Evolutionary conservation across 345 rosid species (phyloP), one percentile per base, ranked within the genome.

Genomic region (Geranium rotundifolium): DNA sequence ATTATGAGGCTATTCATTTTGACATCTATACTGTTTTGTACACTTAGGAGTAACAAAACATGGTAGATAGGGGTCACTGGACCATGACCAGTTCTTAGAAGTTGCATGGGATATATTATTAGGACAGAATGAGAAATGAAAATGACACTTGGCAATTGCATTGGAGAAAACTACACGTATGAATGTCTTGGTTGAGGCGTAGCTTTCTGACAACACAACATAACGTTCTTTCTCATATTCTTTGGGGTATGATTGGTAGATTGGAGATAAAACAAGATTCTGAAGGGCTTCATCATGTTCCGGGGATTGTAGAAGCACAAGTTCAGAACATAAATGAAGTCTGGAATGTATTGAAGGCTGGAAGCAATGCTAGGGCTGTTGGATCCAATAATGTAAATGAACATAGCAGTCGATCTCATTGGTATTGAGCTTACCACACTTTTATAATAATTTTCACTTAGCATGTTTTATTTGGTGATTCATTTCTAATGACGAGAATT

Each of bases 341-440:
- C 5, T 93, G 99, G 97, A 76, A 81, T 77, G 97, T 87, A 3
- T 79, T 93, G 63, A 96, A 80, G 73, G 82, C 79, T 59, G 99
- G 99, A 66, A 93, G 99, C 75, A 87, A 85, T 74, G 86, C 97
- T 59, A 87, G 99, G 80, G 79, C 90, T 57, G 96, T 93, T 73
- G 99, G 97, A 61, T 93, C 99, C 65, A 93, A 90, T 67, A 90
- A 93, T 67, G 96, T 90, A 61, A 93, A 93, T 56, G 97, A 93
- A 79, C 95, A 90, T 70, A 93, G 99, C 65, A 93, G 99, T 74
- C 88, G 97, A 63, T 93, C 99, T 31, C 99, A 93, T 76, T 93
- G 97, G 98, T 92, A 89, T 19, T 0, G 19, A 59, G 37, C 66
- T 57, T 54, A 14, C 58, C 49, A 72, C 49, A 46, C 56, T 0